Percentiles rank a stretch among this genome's conserved stretches.
phyloP scores from a whole-genome alignment of 2,329 filamentous ascomycete species.

The Apiospora pterosperma region DNA sequence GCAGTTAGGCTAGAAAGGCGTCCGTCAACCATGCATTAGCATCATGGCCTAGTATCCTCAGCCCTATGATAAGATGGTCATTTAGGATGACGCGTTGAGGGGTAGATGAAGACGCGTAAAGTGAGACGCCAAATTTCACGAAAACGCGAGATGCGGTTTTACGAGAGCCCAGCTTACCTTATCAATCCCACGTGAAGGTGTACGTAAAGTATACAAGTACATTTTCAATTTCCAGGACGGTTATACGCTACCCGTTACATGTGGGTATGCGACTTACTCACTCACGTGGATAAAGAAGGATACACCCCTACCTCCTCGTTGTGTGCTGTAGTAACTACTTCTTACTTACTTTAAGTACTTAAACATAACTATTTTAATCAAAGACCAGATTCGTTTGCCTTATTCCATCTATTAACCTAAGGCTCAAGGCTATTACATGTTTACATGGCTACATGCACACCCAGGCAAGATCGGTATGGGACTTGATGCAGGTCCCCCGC shows the following conservation, averaged over 20 bases:
- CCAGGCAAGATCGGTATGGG: too few relatives aligned
- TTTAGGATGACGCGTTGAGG: constrained; percentile 19
- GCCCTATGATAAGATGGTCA: not conserved
- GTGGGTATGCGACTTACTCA: too few relatives aligned
- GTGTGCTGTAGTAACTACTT: too few relatives aligned
- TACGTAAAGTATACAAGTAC: too few relatives aligned
- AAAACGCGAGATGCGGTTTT: constrained; percentile 12
- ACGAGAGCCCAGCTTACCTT: not conserved
- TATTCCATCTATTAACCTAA: too few relatives aligned
- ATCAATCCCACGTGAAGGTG: not conserved
- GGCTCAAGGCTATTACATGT: too few relatives aligned
- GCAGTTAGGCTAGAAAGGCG: not conserved
- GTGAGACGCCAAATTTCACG: not conserved
- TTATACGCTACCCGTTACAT: not conserved
- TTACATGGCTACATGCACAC: too few relatives aligned
- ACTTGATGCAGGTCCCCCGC: not conserved
- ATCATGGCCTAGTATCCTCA: not conserved
- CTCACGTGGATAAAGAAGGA: not conserved
- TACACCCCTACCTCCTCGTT: too few relatives aligned
- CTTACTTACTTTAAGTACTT: too few relatives aligned
- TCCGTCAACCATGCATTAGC: not conserved
- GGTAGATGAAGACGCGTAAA: constrained; percentile 10
- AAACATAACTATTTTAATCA: too few relatives aligned
- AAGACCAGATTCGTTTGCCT: too few relatives aligned
- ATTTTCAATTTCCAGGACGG: not conserved